phyloP scores from a whole-genome alignment of 2,329 filamentous ascomycete species.

The Ophiostoma populinum region DNA sequence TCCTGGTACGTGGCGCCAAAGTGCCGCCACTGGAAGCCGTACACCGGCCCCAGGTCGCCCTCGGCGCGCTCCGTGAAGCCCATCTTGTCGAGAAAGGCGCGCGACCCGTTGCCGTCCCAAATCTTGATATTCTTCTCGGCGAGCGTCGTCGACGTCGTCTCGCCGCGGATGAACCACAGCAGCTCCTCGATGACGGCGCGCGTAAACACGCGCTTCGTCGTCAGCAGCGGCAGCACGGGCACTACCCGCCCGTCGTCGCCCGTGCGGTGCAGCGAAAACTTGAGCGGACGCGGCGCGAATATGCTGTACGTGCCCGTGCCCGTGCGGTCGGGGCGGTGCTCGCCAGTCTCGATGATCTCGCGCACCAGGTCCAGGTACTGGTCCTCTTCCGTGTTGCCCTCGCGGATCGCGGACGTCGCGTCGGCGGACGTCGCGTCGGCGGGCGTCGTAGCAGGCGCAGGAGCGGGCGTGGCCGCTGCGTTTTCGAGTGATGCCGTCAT shows the following conservation, averaged over 20 bases:
- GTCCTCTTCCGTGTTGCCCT: slow-evolving; percentile 47
- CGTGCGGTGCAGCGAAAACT: slow-evolving; percentile 50
- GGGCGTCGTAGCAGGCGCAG: neutral
- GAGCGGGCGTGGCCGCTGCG: neutral
- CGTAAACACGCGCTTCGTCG: slow-evolving; percentile 90
- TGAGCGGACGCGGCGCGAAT: slow-evolving; percentile 73
- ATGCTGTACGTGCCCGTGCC: slow-evolving; percentile 85
- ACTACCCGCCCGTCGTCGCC: slow-evolving; percentile 31
- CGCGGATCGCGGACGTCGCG: neutral
- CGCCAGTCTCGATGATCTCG: slow-evolving; percentile 65
- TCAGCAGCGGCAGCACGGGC: slow-evolving; percentile 76
- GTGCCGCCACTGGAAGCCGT: slow-evolving; percentile 97
- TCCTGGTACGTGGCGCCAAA: slow-evolving; percentile 86
- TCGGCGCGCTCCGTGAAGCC: slow-evolving; percentile 67
- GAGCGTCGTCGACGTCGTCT: slow-evolving; percentile 63
- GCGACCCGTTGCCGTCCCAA: slow-evolving; percentile 93
- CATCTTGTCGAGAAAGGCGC: slow-evolving; percentile 73
- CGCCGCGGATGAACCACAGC: slow-evolving; percentile 84
- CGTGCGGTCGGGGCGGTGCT: slow-evolving; percentile 82
- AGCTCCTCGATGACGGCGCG: slow-evolving; percentile 82
- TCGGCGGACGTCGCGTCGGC: neutral
- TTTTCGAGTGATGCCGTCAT: slow-evolving; percentile 7
- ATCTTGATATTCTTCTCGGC: slow-evolving; percentile 77
- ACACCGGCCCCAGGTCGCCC: slow-evolving; percentile 87
- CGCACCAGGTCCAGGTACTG: slow-evolving; percentile 86